Evolutionary conservation across 495 filamentous ascomycete species (phyloP).

Genomic region (Aspergillus baeticus): DNA sequence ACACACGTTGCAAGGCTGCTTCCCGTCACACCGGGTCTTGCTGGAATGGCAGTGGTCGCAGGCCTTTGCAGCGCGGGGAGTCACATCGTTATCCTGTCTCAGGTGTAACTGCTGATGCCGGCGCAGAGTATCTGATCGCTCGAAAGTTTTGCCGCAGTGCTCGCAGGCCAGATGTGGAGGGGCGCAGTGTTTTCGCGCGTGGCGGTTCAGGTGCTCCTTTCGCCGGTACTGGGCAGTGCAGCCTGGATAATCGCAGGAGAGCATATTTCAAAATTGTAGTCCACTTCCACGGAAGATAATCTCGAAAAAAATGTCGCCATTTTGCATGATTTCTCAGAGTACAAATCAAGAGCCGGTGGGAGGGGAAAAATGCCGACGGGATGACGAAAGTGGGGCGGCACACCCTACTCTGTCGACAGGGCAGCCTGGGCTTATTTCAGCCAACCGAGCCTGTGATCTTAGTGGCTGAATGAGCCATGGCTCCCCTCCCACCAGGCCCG

Average conservation of each 20-base stretch:
- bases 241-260: neutral
- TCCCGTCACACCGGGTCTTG: neutral
- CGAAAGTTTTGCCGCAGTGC: neutral
- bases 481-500: no score
- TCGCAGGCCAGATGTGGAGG: neutral
- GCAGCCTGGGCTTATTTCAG: no score
- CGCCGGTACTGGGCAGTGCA: conserved; percentile 1
- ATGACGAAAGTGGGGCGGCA: no score
- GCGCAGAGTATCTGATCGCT: neutral
- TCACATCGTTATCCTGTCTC: neutral
- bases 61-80: neutral
- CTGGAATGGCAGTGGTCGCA: neutral
- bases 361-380: no score
- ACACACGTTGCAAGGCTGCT: neutral
- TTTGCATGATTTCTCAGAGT: no score
- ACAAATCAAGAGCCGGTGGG: no score
- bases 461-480: no score
- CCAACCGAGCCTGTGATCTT: no score
- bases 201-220: neutral
- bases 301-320: no score
- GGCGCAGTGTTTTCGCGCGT: neutral
- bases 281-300: no score
- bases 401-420: no score
- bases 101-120: neutral
- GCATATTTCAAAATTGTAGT: neutral